These are phyloP conservation scores for Ajuga chamaepitys DNA, from an alignment of 257 asterid species.

Conservation along the genomic window DNA sequence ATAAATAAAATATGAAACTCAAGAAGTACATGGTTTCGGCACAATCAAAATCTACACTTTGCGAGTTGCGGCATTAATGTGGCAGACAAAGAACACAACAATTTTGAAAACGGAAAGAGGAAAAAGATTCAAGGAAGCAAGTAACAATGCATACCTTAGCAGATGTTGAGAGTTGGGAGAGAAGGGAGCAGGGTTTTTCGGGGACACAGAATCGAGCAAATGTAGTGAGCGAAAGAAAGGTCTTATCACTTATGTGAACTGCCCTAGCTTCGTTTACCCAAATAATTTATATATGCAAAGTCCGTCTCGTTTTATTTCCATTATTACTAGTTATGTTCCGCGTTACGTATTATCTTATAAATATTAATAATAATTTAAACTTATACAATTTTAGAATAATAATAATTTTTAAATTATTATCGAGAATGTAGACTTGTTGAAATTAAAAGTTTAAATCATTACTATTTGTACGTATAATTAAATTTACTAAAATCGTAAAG, in stretches of 20 bases:
- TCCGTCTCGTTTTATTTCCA: background rate
- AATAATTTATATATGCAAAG: background rate
- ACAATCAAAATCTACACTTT: too few relatives aligned
- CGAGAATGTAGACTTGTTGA: too few relatives aligned
- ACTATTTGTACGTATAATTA: too few relatives aligned
- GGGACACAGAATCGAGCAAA: slow-evolving; percentile 11
- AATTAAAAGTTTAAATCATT: too few relatives aligned
- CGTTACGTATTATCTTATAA: too few relatives aligned
- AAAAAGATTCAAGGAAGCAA: background rate
- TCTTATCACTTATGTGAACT: slow-evolving; percentile 19
- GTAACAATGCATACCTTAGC: slow-evolving; percentile 14
- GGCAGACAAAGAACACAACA: background rate
- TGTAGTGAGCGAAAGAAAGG: slow-evolving; percentile 11
- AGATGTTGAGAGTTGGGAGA: too few relatives aligned
- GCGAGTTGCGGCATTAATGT: background rate
- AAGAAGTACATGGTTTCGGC: background rate
- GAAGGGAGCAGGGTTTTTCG: background rate
- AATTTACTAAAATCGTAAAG: too few relatives aligned
- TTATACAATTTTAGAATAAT: too few relatives aligned
- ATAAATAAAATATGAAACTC: background rate
- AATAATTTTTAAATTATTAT: too few relatives aligned
- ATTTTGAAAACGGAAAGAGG: background rate
- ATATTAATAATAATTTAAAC: too few relatives aligned
- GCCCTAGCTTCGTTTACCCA: slow-evolving; percentile 24
- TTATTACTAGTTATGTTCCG: background rate